Base-by-base conservation (phyloP, 2,329 filamentous ascomycete genomes). In the Neurospora crassa region DNA sequence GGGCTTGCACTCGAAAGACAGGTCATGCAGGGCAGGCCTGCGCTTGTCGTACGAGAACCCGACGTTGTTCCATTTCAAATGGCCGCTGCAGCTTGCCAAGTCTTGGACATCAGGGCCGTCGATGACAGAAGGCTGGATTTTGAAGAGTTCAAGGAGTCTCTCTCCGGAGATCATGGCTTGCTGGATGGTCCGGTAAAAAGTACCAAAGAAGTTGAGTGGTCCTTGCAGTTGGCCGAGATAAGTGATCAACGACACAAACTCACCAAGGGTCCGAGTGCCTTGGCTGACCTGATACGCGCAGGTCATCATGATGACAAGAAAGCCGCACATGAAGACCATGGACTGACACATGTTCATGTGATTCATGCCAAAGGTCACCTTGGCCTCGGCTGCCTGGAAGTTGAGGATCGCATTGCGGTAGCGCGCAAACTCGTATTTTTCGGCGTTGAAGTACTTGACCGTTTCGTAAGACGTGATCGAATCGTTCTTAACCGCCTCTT, bases 391-490 rank as follows among this genome's bases (percentile, higher is more conserved):
- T 53, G 82, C 83, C 78, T 95, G 92, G 79, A 90, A 95, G 70
- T 87, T 87, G 67, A 83, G 83, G 70, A 96, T 92, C 37, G 92
- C 91, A 67, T 85, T 81, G 67, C 89, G 86, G 77, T 94, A 95
- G 34, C 92, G 87, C 68, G 86, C 83, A 75, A 93, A 94, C 78
- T 96, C 92, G 78, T 92, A 94, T 2, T 88, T 84, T 78, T 95
- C 92, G 8, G 92, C 92, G 76, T 95, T 95, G 84, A 96, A 96
- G 78, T 95, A 95, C 79, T 95, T 96, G 79, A 95, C 92, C 1
- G 92, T 95, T 83, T 99, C 96, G 80, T 98, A 99, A n/a, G 94
- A 97, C 73, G 96, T 94, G 84, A 99, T 96, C 0, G 96, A 98
- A 80, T 99, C 96, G 79, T 97, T 98, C 82, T 98, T 98, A 76